A percentile compares a stretch with the other conserved stretches of the same genome.
Evolutionary conservation across 1,284 basidiomycete species (phyloP).

Genomic region (Ganoderma multipileum): DNA sequence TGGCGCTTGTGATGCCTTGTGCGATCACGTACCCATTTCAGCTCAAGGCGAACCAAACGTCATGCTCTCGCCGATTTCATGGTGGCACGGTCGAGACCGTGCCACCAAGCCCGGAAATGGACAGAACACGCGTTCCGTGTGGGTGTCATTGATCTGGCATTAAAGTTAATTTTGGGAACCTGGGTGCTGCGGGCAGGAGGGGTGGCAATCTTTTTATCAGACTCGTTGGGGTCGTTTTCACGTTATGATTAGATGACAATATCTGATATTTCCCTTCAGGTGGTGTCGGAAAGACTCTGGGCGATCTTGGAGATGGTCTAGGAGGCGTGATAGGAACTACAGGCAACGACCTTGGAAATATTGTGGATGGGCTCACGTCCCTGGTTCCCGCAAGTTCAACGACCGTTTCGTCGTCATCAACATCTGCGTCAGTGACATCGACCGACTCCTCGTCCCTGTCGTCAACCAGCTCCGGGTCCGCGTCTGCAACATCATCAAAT

Average conservation of each 20-base stretch:
- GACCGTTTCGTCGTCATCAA: constrained; percentile 4
- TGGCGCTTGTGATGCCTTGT: constrained; percentile 20
- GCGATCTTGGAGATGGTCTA: constrained; percentile 9
- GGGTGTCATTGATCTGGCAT: background rate
- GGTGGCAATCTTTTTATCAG: background rate
- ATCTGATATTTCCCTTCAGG: constrained; percentile 9
- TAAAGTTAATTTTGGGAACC: background rate
- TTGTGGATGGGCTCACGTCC: constrained; percentile 19
- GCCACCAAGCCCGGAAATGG: background rate
- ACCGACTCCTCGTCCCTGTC: constrained; percentile 1
- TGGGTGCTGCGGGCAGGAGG: background rate
- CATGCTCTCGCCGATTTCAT: background rate
- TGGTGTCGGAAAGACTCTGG: constrained; percentile 3
- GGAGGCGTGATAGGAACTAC: constrained; percentile 16
- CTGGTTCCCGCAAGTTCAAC: constrained; percentile 32
- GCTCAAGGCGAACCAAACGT: background rate
- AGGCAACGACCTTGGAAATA: constrained; percentile 8
- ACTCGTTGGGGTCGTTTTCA: background rate
- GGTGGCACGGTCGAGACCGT: background rate
- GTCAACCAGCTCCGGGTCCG: constrained; percentile 7
- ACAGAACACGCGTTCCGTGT: background rate
- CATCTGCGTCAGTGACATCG: constrained; percentile 3
- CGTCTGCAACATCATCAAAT: background rate
- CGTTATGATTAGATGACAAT: background rate
- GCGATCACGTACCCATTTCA: background rate